Evolutionary conservation across 352 stramenopile genomes (phyloP).

Genomic region (Globisporangium cystogenes): DNA sequence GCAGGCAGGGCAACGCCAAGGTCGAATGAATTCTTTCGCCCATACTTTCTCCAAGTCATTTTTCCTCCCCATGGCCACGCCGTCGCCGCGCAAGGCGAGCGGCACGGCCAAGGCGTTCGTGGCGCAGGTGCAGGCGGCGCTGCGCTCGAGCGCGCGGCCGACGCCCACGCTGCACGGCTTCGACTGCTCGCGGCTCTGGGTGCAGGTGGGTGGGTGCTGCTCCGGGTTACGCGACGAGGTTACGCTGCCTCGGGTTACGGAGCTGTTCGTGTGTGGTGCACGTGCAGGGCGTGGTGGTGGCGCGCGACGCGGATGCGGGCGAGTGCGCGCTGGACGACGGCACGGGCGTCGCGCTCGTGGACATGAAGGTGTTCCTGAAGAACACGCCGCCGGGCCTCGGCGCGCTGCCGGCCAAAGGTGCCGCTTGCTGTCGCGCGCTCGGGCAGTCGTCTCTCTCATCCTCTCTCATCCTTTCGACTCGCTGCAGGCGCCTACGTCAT

Average conservation of each 20-base stretch:
- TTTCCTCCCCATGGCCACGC: neutral
- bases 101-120: constrained; percentile 57
- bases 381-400: constrained; percentile 44
- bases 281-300: constrained; percentile 51
- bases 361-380: constrained; percentile 63
- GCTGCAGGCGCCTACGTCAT: constrained; percentile 63
- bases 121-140: constrained; percentile 41
- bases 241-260: neutral
- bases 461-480: neutral
- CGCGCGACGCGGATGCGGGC: constrained; percentile 19
- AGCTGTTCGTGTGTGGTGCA: neutral
- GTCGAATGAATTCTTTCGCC: neutral
- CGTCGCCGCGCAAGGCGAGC: constrained; percentile 7
- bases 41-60: neutral
- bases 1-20: too few species aligned
- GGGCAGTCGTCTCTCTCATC: too few species aligned
- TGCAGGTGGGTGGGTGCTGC: constrained; percentile 69
- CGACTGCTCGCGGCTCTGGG: constrained; percentile 67
- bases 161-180: constrained; percentile 51
- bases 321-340: constrained; percentile 70
- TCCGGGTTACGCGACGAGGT: neutral
- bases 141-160: constrained; percentile 26
- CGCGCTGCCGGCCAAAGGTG: constrained; percentile 31
- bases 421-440: neutral
- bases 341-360: constrained; percentile 49